Evolutionary conservation across 2,329 filamentous ascomycete genomes (phyloP).

Genomic region (Akanthomyces lecanii): DNA sequence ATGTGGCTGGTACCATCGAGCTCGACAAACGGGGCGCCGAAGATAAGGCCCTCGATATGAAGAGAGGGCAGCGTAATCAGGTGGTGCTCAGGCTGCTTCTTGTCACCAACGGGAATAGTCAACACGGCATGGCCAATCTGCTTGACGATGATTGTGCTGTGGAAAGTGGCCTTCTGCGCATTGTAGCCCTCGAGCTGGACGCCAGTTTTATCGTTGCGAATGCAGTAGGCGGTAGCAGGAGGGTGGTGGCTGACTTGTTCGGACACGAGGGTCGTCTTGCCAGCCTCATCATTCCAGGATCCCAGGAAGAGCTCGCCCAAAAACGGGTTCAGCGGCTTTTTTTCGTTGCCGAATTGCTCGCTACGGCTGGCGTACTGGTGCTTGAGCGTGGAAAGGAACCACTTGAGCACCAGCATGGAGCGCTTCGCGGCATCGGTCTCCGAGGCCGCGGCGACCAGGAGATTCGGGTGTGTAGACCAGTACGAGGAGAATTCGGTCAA

Average conservation of each 20-base stretch:
- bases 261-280: slow-evolving; percentile 80
- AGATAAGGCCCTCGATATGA: slow-evolving; percentile 91
- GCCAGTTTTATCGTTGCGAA: slow-evolving; percentile 80
- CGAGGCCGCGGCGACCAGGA: slow-evolving; percentile 77
- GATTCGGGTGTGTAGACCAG: slow-evolving; percentile 72
- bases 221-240: slow-evolving; percentile 89
- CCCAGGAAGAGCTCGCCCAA: slow-evolving; percentile 91
- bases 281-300: slow-evolving; percentile 78
- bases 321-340: slow-evolving; percentile 97
- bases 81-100: slow-evolving; percentile 60
- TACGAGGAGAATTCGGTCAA: slow-evolving; percentile 78
- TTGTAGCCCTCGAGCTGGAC: slow-evolving; percentile 85
- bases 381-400: slow-evolving; percentile 91
- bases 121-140: slow-evolving; percentile 87
- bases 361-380: slow-evolving; percentile 74
- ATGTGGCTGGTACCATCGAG: slow-evolving; percentile 83
- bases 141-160: slow-evolving; percentile 89
- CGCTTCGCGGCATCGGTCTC: slow-evolving; percentile 79
- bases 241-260: slow-evolving; percentile 96
- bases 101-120: slow-evolving; percentile 55
- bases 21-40: slow-evolving; percentile 83
- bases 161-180: slow-evolving; percentile 93
- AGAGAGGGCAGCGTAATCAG: slow-evolving; percentile 87
- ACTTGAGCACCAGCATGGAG: slow-evolving; percentile 83
- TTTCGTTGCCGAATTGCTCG: slow-evolving; percentile 82